Conservation (phyloP, 2,329 filamentous ascomycete species). For the Thelonectria olida region DNA sequence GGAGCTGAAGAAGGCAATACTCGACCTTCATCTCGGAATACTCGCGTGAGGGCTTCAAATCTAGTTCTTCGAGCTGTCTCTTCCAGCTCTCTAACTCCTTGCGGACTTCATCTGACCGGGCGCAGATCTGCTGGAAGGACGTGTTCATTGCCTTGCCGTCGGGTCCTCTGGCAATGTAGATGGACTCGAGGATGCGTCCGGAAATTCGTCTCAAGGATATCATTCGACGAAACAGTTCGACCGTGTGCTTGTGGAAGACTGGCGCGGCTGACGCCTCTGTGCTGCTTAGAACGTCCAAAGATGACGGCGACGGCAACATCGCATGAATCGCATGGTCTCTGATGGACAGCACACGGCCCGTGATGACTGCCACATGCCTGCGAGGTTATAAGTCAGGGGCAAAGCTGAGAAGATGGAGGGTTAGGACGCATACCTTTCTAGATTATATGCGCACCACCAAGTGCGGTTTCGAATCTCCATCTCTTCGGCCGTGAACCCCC, state of each 20-base stretch:
- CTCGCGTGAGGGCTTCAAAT: constrained; percentile 33
- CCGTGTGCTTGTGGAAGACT: constrained; percentile 20
- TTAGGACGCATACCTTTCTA: constrained; percentile 33
- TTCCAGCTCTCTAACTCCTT: constrained; percentile 32
- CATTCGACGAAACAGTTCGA: constrained; percentile 23
- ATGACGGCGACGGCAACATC: constrained; percentile 15
- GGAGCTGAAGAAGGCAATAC: constrained; percentile 32
- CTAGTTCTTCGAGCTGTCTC: constrained; percentile 19
- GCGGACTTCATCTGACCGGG: constrained; percentile 26
- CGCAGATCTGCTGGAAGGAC: constrained; percentile 35
- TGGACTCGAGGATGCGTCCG: constrained; percentile 36
- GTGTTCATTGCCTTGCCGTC: constrained; percentile 30
- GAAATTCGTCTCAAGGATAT: constrained; percentile 29
- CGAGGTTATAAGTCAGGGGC: neutral
- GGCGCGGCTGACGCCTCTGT: constrained; percentile 22
- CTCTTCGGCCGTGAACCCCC: constrained; percentile 33
- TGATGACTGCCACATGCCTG: constrained; percentile 33
- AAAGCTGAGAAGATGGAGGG: too few species aligned
- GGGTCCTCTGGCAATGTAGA: constrained; percentile 35
- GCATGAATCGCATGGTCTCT: constrained; percentile 38
- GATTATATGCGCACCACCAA: constrained; percentile 37
- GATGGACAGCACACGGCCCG: constrained; percentile 35
- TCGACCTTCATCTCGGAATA: constrained; percentile 38
- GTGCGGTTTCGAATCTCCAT: constrained; percentile 33
- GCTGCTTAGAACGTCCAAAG: constrained; percentile 25